Percentiles rank a stretch among this genome's conserved stretches.
These are phyloP conservation scores for Dothidotthia symphoricarpi DNA, from an alignment of 2,329 filamentous ascomycete species.

Conservation along the genomic window DNA sequence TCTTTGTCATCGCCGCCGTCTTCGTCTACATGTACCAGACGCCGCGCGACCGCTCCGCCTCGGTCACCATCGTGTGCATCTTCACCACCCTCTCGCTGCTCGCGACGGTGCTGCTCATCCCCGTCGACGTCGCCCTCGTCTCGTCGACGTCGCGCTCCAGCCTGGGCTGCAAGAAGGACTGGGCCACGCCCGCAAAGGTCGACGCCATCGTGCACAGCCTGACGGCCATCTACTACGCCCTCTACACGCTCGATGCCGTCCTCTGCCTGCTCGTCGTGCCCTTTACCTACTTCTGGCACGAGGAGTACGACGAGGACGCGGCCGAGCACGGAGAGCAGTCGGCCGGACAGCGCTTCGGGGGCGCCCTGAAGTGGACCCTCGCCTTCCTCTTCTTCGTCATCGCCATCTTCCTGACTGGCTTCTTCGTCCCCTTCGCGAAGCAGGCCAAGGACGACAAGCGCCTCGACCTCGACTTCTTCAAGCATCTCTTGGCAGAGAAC, in stretches of 20 bases:
- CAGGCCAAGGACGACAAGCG: slow-evolving; percentile 61
- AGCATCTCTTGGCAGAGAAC: slow-evolving; percentile 76
- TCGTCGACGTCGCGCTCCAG: slow-evolving; percentile 78
- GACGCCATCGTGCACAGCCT: slow-evolving; percentile 75
- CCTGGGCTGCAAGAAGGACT: slow-evolving; percentile 83
- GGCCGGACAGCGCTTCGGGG: slow-evolving; percentile 68
- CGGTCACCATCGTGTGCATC: slow-evolving; percentile 81
- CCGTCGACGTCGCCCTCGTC: slow-evolving; percentile 92
- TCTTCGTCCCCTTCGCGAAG: slow-evolving; percentile 83
- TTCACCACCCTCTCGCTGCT: slow-evolving; percentile 83
- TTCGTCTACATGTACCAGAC: slow-evolving; percentile 93
- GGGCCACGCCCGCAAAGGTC: slow-evolving; percentile 82
- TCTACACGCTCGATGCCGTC: slow-evolving; percentile 88
- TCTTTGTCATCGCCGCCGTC: slow-evolving; percentile 73
- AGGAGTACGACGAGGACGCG: slow-evolving; percentile 93
- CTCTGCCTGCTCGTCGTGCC: slow-evolving; percentile 88
- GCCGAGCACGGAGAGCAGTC: slow-evolving; percentile 75
- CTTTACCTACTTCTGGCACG: slow-evolving; percentile 97
- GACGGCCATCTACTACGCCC: slow-evolving; percentile 84
- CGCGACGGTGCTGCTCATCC: slow-evolving; percentile 86
- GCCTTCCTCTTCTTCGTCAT: slow-evolving; percentile 78
- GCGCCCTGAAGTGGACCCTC: slow-evolving; percentile 87
- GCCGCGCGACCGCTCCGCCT: slow-evolving; percentile 76
- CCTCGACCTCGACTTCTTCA: slow-evolving; percentile 89
- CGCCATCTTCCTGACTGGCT: slow-evolving; percentile 84